Conservation (phyloP, 805 yeast species). For the Candida dajiaensis region DNA sequence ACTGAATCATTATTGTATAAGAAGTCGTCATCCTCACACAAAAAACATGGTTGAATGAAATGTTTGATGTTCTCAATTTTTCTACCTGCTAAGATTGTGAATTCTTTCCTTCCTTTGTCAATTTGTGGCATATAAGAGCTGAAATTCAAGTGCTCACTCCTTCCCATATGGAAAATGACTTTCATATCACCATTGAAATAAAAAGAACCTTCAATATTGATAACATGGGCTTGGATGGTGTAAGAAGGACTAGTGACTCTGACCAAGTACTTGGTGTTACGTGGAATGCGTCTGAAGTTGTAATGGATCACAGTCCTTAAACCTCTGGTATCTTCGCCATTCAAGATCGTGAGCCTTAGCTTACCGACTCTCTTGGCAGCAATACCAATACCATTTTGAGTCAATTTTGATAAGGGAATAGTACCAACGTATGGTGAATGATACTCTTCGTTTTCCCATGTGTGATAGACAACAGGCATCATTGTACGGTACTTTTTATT, state of each 20-base stretch:
- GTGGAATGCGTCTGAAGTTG: constrained; percentile 18
- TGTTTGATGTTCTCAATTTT: neutral
- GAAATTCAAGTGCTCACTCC: neutral
- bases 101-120: neutral
- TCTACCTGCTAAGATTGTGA: neutral
- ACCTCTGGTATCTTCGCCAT: constrained; percentile 24
- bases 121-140: neutral
- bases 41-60: neutral
- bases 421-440: constrained; percentile 28
- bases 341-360: constrained; percentile 26
- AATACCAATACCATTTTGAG: constrained; percentile 14
- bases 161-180: constrained; percentile 21
- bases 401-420: constrained; percentile 20
- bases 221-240: constrained; percentile 18
- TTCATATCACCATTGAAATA: constrained; percentile 27
- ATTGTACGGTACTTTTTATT: constrained; percentile 13
- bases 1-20: neutral
- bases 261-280: constrained; percentile 24
- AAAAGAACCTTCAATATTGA: constrained; percentile 22
- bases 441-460: constrained; percentile 11
- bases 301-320: constrained; percentile 23
- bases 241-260: constrained; percentile 19
- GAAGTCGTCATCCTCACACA: neutral
- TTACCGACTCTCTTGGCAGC: constrained; percentile 23
- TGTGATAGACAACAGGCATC: constrained; percentile 22